Conservation (phyloP, 2,329 filamentous ascomycete species). For the Aspergillus luchuensis region DNA sequence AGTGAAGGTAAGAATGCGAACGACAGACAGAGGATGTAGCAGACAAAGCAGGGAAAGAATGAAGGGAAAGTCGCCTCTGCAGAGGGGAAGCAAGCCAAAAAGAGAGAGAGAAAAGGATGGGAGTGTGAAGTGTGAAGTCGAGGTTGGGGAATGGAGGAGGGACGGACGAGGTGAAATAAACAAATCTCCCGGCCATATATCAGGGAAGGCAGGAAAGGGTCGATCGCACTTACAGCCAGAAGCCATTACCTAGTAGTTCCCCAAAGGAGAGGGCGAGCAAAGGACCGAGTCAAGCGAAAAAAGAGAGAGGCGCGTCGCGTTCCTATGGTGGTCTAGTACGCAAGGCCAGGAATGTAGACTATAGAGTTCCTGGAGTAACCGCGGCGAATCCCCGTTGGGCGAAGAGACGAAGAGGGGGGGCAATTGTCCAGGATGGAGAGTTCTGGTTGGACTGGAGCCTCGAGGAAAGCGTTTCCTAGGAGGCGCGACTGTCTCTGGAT, state of each 20-base stretch:
- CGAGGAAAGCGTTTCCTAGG: constrained; percentile 19
- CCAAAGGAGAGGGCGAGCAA: constrained; percentile 22
- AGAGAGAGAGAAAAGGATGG: constrained; percentile 24
- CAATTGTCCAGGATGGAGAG: background rate
- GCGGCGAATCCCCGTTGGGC: constrained; percentile 21
- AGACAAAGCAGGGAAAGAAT: constrained; percentile 21
- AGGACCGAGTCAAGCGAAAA: constrained; percentile 17
- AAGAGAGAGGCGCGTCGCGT: constrained; percentile 40
- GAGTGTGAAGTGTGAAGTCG: constrained; percentile 25
- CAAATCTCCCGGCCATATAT: constrained; percentile 37
- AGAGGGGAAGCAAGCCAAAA: constrained; percentile 18
- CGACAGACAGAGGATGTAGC: constrained; percentile 12
- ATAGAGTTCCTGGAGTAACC: constrained; percentile 41
- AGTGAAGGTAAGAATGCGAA: constrained; percentile 14
- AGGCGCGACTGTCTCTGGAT: constrained; percentile 26
- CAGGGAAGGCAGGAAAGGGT: constrained; percentile 25
- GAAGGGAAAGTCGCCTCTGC: constrained; percentile 23
- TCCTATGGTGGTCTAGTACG: constrained; percentile 33
- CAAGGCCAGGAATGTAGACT: constrained; percentile 47
- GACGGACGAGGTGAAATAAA: constrained; percentile 44
- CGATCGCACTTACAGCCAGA: constrained; percentile 42
- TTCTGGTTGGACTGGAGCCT: constrained; percentile 7
- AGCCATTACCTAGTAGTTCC: constrained; percentile 36
- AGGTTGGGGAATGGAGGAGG: constrained; percentile 35
- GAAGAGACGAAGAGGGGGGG: background rate